phyloP scores from a whole-genome alignment of 495 filamentous ascomycete species.

The Cenococcum geophilum region DNA sequence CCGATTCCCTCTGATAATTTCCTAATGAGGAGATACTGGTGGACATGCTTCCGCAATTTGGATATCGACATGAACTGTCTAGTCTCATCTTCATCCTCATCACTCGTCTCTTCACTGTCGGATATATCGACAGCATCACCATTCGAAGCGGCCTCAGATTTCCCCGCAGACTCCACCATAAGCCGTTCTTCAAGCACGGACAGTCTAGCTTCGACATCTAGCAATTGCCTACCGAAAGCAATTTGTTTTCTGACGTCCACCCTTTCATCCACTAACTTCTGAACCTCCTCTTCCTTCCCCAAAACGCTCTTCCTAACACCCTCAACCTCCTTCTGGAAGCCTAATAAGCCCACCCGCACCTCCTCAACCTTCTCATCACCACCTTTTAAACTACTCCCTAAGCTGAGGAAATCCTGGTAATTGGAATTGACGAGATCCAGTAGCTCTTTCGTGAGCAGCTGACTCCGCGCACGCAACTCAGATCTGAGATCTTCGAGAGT shows the following conservation, averaged over 20 bases:
- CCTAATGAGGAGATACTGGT: constrained; percentile 53
- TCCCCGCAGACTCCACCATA: constrained; percentile 48
- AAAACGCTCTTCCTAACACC: constrained; percentile 51
- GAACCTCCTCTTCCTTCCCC: constrained; percentile 49
- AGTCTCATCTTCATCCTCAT: constrained; percentile 41
- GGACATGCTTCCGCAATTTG: constrained; percentile 52
- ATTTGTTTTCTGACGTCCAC: constrained; percentile 47
- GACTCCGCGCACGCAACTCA: constrained; percentile 71
- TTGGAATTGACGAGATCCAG: constrained; percentile 91
- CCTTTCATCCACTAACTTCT: constrained; percentile 50
- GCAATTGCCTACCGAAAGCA: constrained; percentile 44
- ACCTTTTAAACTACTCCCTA: constrained; percentile 75
- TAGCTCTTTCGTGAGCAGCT: constrained; percentile 72
- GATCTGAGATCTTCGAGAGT: constrained; percentile 88
- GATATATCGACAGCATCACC: constrained; percentile 36
- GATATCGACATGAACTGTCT: constrained; percentile 42
- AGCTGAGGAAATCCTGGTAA: constrained; percentile 79
- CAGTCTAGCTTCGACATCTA: constrained; percentile 43
- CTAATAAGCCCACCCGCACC: constrained; percentile 76
- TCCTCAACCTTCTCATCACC: constrained; percentile 91
- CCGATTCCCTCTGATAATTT: constrained; percentile 49
- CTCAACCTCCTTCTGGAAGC: constrained; percentile 74
- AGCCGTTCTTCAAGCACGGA: constrained; percentile 70
- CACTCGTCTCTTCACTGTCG: constrained; percentile 16
- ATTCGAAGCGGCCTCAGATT: constrained; percentile 22